phyloP scores from a whole-genome alignment of 345 rosid species.

The Murraya paniculata region DNA sequence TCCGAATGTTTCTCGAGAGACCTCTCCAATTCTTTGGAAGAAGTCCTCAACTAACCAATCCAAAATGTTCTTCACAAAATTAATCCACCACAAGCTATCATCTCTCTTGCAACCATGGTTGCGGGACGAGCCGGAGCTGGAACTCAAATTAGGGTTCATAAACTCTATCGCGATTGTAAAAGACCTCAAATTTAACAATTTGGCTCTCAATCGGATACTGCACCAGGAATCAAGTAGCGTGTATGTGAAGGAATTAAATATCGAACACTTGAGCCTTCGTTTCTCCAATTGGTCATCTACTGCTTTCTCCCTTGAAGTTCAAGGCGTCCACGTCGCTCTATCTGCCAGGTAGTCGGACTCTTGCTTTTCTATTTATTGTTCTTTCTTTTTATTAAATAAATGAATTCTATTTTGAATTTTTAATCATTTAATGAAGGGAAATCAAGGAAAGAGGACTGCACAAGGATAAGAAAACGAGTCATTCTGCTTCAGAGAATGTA shows the following conservation, averaged over 20 bases:
- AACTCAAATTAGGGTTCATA: constrained; percentile 56
- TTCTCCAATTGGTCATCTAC: constrained; percentile 72
- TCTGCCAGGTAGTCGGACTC: constrained; percentile 39
- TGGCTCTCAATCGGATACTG: constrained; percentile 48
- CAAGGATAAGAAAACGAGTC: constrained; percentile 26
- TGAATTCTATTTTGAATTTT: constrained; percentile 9
- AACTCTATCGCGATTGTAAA: constrained; percentile 41
- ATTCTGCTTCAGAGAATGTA: constrained; percentile 33
- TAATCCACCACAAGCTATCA: constrained; percentile 49
- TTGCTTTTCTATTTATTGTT: not conserved
- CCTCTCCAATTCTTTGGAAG: not conserved
- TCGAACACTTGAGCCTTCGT: constrained; percentile 48
- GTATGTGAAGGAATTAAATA: constrained; percentile 40
- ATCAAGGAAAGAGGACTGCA: constrained; percentile 34
- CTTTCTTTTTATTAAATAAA: not conserved
- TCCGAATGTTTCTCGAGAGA: constrained; percentile 4
- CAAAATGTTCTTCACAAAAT: constrained; percentile 42
- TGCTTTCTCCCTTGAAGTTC: constrained; percentile 56
- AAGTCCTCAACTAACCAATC: not conserved
- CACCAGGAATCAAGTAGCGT: constrained; percentile 29
- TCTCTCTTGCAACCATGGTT: constrained; percentile 69
- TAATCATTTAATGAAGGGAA: constrained; percentile 30
- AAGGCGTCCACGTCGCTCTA: constrained; percentile 50
- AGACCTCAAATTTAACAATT: constrained; percentile 48
- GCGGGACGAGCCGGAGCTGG: constrained; percentile 60